Evolutionary conservation across 2,329 filamentous ascomycete genomes (phyloP).

Genomic region (Calonectria crousiana): DNA sequence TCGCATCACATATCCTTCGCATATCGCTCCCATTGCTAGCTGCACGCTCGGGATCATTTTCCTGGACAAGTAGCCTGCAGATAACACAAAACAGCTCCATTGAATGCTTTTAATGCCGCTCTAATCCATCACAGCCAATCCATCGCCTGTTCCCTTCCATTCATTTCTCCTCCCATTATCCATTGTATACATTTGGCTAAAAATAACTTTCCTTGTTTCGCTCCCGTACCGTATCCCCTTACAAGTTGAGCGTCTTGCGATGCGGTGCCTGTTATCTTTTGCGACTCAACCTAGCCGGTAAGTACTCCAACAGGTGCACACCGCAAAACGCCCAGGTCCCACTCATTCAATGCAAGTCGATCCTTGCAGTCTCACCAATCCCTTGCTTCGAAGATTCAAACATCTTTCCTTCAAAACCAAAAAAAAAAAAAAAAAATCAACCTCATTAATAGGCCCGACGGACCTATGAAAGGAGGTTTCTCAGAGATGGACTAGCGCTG

Average conservation of each 20-base stretch:
- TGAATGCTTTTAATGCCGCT: conserved; percentile 8
- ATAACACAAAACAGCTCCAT: background rate
- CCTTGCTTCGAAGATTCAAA: background rate
- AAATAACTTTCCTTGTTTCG: background rate
- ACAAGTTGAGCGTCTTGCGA: background rate
- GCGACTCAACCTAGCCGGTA: background rate
- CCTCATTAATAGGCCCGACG: background rate
- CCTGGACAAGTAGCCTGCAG: background rate
- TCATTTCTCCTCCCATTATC: background rate
- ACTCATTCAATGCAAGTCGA: conserved; percentile 5
- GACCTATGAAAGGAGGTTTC: conserved; percentile 76
- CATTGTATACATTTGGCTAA: background rate
- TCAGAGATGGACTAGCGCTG: conserved; percentile 81
- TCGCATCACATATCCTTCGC: background rate
- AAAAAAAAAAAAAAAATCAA: background rate
- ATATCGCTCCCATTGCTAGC: background rate
- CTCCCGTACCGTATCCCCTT: background rate
- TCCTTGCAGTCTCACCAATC: background rate
- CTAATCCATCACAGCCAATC: background rate
- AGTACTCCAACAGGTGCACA: background rate
- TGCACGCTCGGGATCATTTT: no score
- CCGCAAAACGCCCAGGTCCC: background rate
- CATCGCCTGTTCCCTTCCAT: background rate
- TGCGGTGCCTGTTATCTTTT: background rate
- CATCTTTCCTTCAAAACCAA: background rate